Percentiles rank a stretch among this genome's conserved stretches.
These are phyloP conservation scores for Ceriops decandra DNA, from an alignment of 345 rosid genomes.

Conservation along the genomic window DNA sequence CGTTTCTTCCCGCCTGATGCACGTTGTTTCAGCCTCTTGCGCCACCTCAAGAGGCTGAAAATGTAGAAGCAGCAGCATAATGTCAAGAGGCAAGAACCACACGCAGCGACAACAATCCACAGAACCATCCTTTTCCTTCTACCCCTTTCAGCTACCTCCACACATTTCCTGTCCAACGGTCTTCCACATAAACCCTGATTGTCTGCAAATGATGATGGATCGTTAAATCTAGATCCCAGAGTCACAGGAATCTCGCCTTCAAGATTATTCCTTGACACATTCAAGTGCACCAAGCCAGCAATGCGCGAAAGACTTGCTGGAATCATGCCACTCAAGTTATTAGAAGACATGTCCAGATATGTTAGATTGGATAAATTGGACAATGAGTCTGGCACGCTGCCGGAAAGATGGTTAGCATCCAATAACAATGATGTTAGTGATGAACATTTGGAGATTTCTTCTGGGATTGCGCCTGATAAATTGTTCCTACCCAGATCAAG, in stretches of 20 bases:
- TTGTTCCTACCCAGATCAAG: conserved; percentile 71
- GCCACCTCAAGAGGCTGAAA: conserved; percentile 81
- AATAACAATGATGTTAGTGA: conserved; percentile 49
- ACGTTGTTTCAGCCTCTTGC: conserved; percentile 59
- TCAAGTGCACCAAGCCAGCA: conserved; percentile 51
- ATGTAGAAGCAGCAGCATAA: conserved; percentile 83
- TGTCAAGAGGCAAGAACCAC: conserved; percentile 55
- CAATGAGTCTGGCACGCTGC: conserved; percentile 60
- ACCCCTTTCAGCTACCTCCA: conserved; percentile 29
- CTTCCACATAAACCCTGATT: conserved; percentile 67
- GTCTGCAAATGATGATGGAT: conserved; percentile 51
- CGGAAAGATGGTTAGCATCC: conserved; percentile 61
- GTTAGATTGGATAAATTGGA: conserved; percentile 54
- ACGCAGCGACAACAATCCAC: conserved; percentile 50
- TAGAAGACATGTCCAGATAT: conserved; percentile 64
- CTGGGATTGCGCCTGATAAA: conserved; percentile 66
- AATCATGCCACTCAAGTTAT: conserved; percentile 72
- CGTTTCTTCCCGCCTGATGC: conserved; percentile 81
- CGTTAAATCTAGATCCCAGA: conserved; percentile 55
- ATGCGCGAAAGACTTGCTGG: conserved; percentile 51
- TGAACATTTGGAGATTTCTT: conserved; percentile 45
- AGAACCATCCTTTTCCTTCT: conserved; percentile 56
- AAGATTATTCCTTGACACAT: conserved; percentile 69
- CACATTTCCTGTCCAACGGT: conserved; percentile 55
- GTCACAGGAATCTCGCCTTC: conserved; percentile 63